Conservation (phyloP, 805 yeast genomes). For the Jamesozyma lodderae region DNA sequence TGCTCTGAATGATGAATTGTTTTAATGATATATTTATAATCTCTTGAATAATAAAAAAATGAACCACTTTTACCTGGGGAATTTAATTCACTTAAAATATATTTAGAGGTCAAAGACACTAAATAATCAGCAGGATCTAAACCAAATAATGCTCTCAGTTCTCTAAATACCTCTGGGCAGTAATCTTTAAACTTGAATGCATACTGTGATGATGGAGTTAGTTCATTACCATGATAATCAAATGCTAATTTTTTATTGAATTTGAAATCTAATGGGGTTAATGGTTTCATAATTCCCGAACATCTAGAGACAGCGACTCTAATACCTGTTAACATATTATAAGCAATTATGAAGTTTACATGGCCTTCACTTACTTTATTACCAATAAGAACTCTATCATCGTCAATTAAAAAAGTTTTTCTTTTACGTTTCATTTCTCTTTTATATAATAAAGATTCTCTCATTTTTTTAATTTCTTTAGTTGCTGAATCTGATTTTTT, state of each 20-base stretch:
- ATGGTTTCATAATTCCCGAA: constrained; percentile 71
- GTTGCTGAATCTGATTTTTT: constrained; percentile 34
- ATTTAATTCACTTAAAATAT: constrained; percentile 80
- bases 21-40: constrained; percentile 87
- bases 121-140: constrained; percentile 94
- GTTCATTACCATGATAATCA: constrained; percentile 76
- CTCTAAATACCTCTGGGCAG: constrained; percentile 88
- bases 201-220: constrained; percentile 88
- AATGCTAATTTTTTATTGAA: constrained; percentile 74
- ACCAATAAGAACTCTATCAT: constrained; percentile 54
- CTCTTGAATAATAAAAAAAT: constrained; percentile 88
- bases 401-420: constrained; percentile 39
- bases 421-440: constrained; percentile 37
- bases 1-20: constrained; percentile 94
- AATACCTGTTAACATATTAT: constrained; percentile 95
- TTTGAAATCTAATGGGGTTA: constrained; percentile 59
- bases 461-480: constrained; percentile 42
- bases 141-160: constrained; percentile 67
- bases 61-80: constrained; percentile 98
- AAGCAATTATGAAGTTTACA: constrained; percentile 86
- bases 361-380: constrained; percentile 88
- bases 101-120: constrained; percentile 85
- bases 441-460: constrained; percentile 38
- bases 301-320: constrained; percentile 90
- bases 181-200: constrained; percentile 96